Evolutionary conservation across 495 filamentous ascomycete genomes (phyloP).

Genomic region (Aeminium ludgeri): DNA sequence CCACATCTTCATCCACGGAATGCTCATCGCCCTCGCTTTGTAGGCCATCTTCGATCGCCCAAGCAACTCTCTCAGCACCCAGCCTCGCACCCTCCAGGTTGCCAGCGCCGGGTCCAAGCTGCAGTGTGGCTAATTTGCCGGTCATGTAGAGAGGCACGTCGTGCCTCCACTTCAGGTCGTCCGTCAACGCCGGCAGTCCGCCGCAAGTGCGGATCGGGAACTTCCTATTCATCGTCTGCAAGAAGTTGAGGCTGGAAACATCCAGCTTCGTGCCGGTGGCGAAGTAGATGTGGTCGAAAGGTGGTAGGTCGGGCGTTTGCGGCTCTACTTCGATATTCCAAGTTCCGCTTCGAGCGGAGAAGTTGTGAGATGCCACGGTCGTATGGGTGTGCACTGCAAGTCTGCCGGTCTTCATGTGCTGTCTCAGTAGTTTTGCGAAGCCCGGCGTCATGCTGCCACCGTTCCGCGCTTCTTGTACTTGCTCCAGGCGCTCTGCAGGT

Average conservation of each 20-base stretch:
- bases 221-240: conserved; percentile 33
- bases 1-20: not conserved
- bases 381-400: not conserved
- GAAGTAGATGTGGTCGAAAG: conserved; percentile 47
- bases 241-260: conserved; percentile 32
- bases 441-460: conserved; percentile 46
- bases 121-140: conserved; percentile 39
- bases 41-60: conserved; percentile 32
- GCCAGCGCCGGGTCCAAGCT: conserved; percentile 42
- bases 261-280: conserved; percentile 41
- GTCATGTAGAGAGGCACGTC: conserved; percentile 46
- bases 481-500: conserved; percentile 36
- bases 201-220: conserved; percentile 36
- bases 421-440: conserved; percentile 13
- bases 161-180: conserved; percentile 44
- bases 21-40: not conserved
- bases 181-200: conserved; percentile 43
- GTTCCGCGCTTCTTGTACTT: conserved; percentile 38
- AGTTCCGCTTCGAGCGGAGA: no score
- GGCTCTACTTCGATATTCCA: no score
- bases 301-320: not conserved
- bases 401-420: not conserved
- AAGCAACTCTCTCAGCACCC: conserved; percentile 45
- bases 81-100: conserved; percentile 48
- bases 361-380: not conserved